Evolutionary conservation across 2,329 filamentous ascomycete species (phyloP).

Genomic region (Aspergillus neotritici): DNA sequence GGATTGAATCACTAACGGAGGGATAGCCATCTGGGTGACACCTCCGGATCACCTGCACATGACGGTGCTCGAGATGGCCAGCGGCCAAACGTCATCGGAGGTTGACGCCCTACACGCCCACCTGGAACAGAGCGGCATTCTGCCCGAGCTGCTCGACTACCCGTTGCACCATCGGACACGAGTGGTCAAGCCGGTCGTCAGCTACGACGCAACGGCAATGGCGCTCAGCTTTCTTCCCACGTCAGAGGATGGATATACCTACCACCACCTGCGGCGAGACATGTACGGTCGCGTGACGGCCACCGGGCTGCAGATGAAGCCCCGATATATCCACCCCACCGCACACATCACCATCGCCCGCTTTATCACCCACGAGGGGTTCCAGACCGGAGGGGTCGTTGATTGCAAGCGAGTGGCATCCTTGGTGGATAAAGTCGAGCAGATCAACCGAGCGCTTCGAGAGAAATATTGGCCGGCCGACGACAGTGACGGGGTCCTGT

Average conservation of each 20-base stretch:
- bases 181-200: conserved; percentile 74
- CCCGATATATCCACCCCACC: conserved; percentile 80
- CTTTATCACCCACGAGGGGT: conserved; percentile 64
- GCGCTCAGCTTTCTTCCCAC: conserved; percentile 84
- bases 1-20: too few relatives aligned
- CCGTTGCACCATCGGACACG: conserved; percentile 63
- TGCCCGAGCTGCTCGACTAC: conserved; percentile 60
- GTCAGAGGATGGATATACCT: conserved; percentile 69
- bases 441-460: conserved; percentile 70
- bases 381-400: conserved; percentile 28
- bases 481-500: conserved; percentile 34
- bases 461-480: conserved; percentile 61
- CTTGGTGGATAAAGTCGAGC: conserved; percentile 67
- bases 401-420: conserved; percentile 51
- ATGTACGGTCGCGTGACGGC: conserved; percentile 58
- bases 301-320: conserved; percentile 64
- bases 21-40: conserved; percentile 76
- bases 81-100: conserved; percentile 65
- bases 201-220: conserved; percentile 77
- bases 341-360: conserved; percentile 83
- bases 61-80: conserved; percentile 78
- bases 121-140: conserved; percentile 47
- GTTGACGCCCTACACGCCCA: conserved; percentile 58
- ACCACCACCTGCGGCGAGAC: conserved; percentile 83
- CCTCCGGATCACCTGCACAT: conserved; percentile 72